Percentiles rank a stretch among this genome's conserved stretches.
These are phyloP conservation scores for Suillus paluster DNA, from an alignment of 768 basidiomycete species.

Conservation along the genomic window DNA sequence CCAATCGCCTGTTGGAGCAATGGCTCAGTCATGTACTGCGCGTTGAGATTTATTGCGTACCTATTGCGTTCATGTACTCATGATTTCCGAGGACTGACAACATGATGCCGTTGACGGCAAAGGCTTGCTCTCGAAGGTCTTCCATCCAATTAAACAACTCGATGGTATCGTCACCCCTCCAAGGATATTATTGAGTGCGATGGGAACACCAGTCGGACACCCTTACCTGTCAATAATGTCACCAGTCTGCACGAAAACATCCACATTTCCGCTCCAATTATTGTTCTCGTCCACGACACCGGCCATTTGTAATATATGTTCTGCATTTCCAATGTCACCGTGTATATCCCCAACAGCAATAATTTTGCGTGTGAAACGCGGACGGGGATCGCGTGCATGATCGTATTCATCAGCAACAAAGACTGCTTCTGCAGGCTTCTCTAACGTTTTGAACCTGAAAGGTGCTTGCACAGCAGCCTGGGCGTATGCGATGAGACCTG, in stretches of 20 bases:
- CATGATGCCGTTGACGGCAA: slow-evolving; percentile 67
- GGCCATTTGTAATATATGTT: slow-evolving; percentile 79
- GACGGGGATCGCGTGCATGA: slow-evolving; percentile 25
- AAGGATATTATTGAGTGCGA: slow-evolving; percentile 14
- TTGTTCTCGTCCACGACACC: slow-evolving; percentile 72
- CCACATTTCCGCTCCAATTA: slow-evolving; percentile 82
- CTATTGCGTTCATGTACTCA: slow-evolving; percentile 93
- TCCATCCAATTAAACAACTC: slow-evolving; percentile 87
- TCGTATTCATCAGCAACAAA: background rate
- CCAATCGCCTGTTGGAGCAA: slow-evolving; percentile 71
- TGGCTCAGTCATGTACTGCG: slow-evolving; percentile 9
- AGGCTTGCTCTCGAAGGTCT: slow-evolving; percentile 75
- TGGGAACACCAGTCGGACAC: slow-evolving; percentile 4
- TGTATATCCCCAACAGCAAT: slow-evolving; percentile 94
- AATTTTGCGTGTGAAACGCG: slow-evolving; percentile 52
- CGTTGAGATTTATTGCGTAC: slow-evolving; percentile 38
- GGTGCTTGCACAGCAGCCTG: slow-evolving; percentile 26
- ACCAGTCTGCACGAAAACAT: slow-evolving; percentile 93
- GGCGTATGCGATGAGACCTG: slow-evolving; percentile 29
- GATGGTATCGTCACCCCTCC: slow-evolving; percentile 89
- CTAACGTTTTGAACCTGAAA: slow-evolving; percentile 22
- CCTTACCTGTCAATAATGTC: slow-evolving; percentile 90
- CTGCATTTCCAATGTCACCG: slow-evolving; percentile 83
- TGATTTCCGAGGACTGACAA: slow-evolving; percentile 90
- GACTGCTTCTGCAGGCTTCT: slow-evolving; percentile 12